phyloP scores from a whole-genome alignment of 1,284 basidiomycete species.

The Irpex sp. region DNA sequence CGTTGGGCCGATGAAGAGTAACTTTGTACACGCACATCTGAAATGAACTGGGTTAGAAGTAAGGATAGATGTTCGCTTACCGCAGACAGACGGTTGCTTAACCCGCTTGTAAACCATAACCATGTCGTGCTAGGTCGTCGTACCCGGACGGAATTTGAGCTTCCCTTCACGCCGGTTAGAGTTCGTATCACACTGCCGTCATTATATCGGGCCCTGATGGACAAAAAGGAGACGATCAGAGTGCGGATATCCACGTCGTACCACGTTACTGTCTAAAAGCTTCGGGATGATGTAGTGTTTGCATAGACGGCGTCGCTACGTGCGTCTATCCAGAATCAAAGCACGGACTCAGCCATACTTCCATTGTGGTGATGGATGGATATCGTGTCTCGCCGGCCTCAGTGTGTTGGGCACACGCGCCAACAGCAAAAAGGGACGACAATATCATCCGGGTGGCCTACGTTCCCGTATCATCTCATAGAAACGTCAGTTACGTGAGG shows the following conservation, averaged over 20 bases:
- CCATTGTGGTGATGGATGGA: neutral
- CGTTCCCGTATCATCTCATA: neutral
- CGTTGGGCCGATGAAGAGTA: neutral
- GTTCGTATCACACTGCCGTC: neutral
- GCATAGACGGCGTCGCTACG: no score
- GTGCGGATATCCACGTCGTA: neutral
- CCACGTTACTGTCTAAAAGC: neutral
- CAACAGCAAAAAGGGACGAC: neutral
- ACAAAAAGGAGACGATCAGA: neutral
- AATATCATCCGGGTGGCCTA: neutral
- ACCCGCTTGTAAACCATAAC: neutral
- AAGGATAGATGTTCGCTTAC: neutral
- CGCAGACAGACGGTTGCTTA: neutral
- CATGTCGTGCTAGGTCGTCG: neutral
- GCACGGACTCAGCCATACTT: no score
- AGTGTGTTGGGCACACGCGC: no score
- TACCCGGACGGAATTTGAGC: neutral
- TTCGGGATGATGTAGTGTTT: no score
- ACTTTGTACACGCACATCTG: neutral
- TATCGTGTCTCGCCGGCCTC: neutral
- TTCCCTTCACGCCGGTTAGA: neutral
- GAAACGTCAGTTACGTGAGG: neutral
- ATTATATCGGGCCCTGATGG: neutral
- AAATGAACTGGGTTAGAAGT: neutral
- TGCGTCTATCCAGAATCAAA: no score